Base-by-base conservation (phyloP, 192 early-diverging fungal species). In the Coemansia sp. region DNA sequence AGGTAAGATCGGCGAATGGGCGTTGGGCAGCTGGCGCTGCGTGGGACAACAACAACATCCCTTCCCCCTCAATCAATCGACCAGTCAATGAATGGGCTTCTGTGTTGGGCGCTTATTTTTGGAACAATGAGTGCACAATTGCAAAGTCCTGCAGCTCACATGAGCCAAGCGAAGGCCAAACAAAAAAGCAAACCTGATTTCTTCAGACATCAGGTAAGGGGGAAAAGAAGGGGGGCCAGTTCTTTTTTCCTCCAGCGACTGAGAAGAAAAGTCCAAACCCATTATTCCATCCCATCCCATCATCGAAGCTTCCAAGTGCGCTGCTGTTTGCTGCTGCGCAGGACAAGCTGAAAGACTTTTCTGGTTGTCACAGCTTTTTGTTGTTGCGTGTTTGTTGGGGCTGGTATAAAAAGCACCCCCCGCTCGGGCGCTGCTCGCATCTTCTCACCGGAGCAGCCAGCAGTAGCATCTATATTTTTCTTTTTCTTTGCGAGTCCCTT, bases 61-160 rank as follows among this genome's bases (percentile, higher is more conserved):
- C 8, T 20, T n/a, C 48, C 15, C n/a, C n/a, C n/a, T n/a, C 12
- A 18, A 18, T 43, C 40, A 51, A 26, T 26, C 48, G 26, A 13
- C 48, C 48, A 51, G 25, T 15, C 48, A 51, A 26, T 25, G 46
- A 21, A 25, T 51, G 48, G 48, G 23, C 48, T 51, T 23, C 10
- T 57, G 7, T 18, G 7, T 4, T 33, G 30, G 8, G 30, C 30
- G 20, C 30, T 34, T 33, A n/a, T 33, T 30, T 57, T 57, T 57
- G 5, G 30, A 57, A 57, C 55, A 57, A 31, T 57, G 55, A 34
- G 16, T 18, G 30, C 55, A 57, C 55, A 30, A 57, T 57, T 57
- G 55, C 55, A 18, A 33, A 31, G 9, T 6, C 55, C 10, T 57
- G 55, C 55, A 57, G 55, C 55, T 26, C 23, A 53, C 20, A 53